A percentile compares a stretch with the other conserved stretches of the same genome.
Evolutionary conservation across 352 stramenopile species (phyloP).

Genomic region (Phytophthora colocasiae): DNA sequence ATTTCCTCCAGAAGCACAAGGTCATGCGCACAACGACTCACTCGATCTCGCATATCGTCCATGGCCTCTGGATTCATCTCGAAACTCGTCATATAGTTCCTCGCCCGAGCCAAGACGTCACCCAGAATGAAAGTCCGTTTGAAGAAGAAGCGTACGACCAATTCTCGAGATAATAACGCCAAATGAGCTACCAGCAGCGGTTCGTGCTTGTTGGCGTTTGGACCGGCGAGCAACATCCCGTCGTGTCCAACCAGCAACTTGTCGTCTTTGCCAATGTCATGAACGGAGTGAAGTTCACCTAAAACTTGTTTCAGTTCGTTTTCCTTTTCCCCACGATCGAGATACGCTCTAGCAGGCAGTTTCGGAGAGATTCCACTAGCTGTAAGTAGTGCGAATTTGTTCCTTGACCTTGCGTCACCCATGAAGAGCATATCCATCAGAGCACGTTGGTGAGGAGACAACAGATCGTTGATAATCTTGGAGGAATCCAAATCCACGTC

Average conservation of each 20-base stretch:
- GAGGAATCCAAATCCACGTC: slow-evolving; percentile 96
- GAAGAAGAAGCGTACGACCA: slow-evolving; percentile 96
- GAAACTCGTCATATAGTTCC: slow-evolving; percentile 92
- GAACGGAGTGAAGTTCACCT: slow-evolving; percentile 94
- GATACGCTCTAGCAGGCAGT: slow-evolving; percentile 95
- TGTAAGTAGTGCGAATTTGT: slow-evolving; percentile 98
- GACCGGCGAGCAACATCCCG: slow-evolving; percentile 93
- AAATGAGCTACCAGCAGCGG: slow-evolving; percentile 94
- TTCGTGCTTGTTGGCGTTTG: slow-evolving; percentile 94
- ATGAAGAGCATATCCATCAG: slow-evolving; percentile 97
- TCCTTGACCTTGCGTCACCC: slow-evolving; percentile 92
- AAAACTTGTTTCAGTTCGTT: slow-evolving; percentile 97
- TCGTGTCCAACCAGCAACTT: slow-evolving; percentile 95
- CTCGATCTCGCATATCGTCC: slow-evolving; percentile 86
- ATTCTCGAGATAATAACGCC: slow-evolving; percentile 91
- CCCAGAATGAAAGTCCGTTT: slow-evolving; percentile 97
- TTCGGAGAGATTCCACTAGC: slow-evolving; percentile 97
- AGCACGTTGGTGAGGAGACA: slow-evolving; percentile 94
- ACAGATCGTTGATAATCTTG: slow-evolving; percentile 96
- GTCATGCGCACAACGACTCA: slow-evolving; percentile 94
- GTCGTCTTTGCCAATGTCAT: slow-evolving; percentile 96
- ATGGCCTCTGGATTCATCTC: slow-evolving; percentile 93
- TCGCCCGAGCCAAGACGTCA: slow-evolving; percentile 94
- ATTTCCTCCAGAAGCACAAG: slow-evolving; percentile 97
- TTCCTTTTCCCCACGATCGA: slow-evolving; percentile 97